Base-by-base conservation (phyloP, 2,329 filamentous ascomycete genomes). In the Aureobasidium vineae region DNA sequence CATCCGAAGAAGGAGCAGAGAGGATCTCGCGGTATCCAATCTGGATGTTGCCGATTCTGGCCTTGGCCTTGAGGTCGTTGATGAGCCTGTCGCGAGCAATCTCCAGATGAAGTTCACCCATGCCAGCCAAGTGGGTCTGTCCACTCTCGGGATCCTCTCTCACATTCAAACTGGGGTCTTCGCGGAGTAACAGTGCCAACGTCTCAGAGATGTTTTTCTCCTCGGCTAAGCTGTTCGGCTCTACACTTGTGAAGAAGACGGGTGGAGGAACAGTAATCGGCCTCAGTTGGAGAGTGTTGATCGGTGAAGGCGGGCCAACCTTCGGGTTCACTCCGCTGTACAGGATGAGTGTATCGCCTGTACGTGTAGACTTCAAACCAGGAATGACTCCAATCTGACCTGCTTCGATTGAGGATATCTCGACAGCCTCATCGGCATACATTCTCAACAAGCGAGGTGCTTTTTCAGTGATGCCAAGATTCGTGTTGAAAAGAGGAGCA, bases 51-150 rank as follows among this genome's bases (percentile, higher is more conserved):
- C 94, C 93, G 81, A 97, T 97, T 21, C 80, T 88, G 69, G 83
- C 92, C 84, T 86, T 97, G 77, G 82, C 92, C 76, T 95, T 96
- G 79, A 97, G 89, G 73, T 96, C 92, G 63, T 91, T 90, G 70
- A 95, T 87, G 11, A 99, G 85, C 50, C 93, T 86, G 76, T 98
- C 91, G 59, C 92, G 83, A 0, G 94, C 93, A 57, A 99, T 95
- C 72, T 99, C 95, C 0, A 99, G 83, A 77, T 99, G 95, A 33
- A 99, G 84, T 73, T 96, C 92, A 8, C 95, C 95, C 95, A 99
- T 98, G 4, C 95, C 95, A 63, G 93, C 93, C 0, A 99, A 83
- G 38, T 96, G 89, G 54, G 95, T 97, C 73, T 97, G 92, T 1
- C 95, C 95, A 1, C 91, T 93, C 75, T 97, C 95, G 69, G 94